Base-by-base conservation (phyloP, 805 yeast genomes). In the Spathaspora hagerdaliae region DNA sequence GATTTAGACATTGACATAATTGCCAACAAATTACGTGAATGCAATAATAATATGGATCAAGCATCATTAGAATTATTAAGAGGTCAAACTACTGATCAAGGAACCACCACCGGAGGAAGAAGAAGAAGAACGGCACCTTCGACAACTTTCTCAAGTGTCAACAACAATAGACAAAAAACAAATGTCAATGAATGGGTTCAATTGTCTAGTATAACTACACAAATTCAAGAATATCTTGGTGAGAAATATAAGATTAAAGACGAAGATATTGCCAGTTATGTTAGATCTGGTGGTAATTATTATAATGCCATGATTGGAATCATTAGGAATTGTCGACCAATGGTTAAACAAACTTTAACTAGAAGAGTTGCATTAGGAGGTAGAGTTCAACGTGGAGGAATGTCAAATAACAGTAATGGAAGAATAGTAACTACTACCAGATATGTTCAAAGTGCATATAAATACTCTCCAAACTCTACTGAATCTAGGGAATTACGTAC, bases 261-360 rank as follows among this genome's bases (percentile, higher is more conserved):
- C 47, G 26, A 47, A 27, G 52, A 41, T 34, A 27, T 46, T 19
- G 10, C 44, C 11, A 48, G 55, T 13, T 64, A 58, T 39, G 56
- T 66, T 27, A 57, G 63, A 31, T 53, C 55, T 31, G 63, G 64
- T 47, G 57, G 63, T 26, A 58, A 64, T 41, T 44, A 59, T 2
- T 47, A 56, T 2, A 52, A 57, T n/a, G 63, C 78, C 3, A 53
- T 75, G 6, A 58, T 74, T 7, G 68, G 67, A 42, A 56, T 75
- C 1, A 58, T 75, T 2, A 45, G 36, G 31, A 46, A 47, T 41
- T 48, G 51, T 46, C 43, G 41, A 10, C 39, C 50, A 7, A 37
- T 12, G 24, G n/a, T 34, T 2, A 36, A 10, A 9, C 19, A 14
- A 31, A 34, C 12, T 13, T 15, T 31, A 24, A n/a, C 34, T 10